A percentile compares a stretch with the other conserved stretches of the same genome.
phyloP scores from a whole-genome alignment of 345 rosid genomes.

The sweet orange (Citrus sinensis) region DNA sequence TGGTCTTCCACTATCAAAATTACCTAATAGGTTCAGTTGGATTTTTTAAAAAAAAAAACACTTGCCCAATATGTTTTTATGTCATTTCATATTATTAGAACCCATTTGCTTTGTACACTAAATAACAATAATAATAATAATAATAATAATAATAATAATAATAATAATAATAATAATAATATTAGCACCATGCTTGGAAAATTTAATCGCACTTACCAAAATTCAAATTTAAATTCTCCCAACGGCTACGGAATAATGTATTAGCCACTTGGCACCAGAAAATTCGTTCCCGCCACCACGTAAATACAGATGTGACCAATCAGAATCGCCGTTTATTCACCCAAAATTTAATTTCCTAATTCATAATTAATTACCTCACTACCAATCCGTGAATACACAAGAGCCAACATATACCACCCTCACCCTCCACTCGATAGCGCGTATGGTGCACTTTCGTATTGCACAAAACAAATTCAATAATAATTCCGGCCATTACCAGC shows the following conservation, averaged over 20 bases:
- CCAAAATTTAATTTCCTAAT: neutral
- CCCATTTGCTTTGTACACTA: neutral
- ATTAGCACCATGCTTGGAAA: neutral
- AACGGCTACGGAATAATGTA: constrained; percentile 4
- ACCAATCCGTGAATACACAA: neutral
- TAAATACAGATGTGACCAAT: constrained; percentile 5
- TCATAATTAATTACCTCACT: neutral
- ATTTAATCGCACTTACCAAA: neutral
- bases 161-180: too few species aligned
- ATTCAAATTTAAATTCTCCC: neutral
- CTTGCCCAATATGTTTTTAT: too few species aligned
- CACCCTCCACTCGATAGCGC: neutral
- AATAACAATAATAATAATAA: too few species aligned
- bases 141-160: too few species aligned
- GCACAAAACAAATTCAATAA: neutral
- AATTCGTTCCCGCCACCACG: constrained; percentile 14
- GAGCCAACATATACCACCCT: neutral
- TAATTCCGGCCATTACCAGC: neutral
- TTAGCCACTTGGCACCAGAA: neutral
- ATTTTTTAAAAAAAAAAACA: too few species aligned
- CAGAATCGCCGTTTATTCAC: neutral
- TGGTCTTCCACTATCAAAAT: too few species aligned
- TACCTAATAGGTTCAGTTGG: too few species aligned
- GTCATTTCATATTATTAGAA: too few species aligned
- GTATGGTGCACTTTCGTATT: neutral